Evolutionary conservation across 1,284 basidiomycete genomes (phyloP).

Genomic region (Apiotrichum porosum): DNA sequence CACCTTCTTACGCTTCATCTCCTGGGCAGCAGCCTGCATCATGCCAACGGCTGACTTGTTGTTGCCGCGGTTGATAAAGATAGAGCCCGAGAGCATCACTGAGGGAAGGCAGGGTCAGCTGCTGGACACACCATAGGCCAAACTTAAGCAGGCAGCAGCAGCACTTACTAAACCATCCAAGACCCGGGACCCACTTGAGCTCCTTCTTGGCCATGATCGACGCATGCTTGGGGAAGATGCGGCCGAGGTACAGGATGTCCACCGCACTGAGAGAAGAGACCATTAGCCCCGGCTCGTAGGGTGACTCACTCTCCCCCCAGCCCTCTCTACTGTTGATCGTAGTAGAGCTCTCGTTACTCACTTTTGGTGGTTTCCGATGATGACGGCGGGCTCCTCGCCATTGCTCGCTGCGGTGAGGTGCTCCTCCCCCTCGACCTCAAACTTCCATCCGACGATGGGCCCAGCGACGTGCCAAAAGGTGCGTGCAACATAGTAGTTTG

Average conservation of each 20-base stretch:
- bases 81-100: constrained; percentile 79
- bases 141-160: not conserved
- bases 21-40: constrained; percentile 72
- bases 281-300: not conserved
- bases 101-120: constrained; percentile 5
- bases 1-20: constrained; percentile 66
- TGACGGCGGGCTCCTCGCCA: constrained; percentile 57
- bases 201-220: constrained; percentile 94
- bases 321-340: not conserved
- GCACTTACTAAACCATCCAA: constrained; percentile 74
- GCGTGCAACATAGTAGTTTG: constrained; percentile 79
- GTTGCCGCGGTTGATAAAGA: constrained; percentile 90
- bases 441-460: constrained; percentile 64
- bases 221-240: constrained; percentile 77
- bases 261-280: constrained; percentile 63
- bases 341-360: constrained; percentile 26
- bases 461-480: constrained; percentile 73
- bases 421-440: constrained; percentile 82
- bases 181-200: constrained; percentile 72
- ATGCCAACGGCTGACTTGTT: constrained; percentile 68
- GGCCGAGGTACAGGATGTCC: constrained; percentile 78
- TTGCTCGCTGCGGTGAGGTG: constrained; percentile 57
- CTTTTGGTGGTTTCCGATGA: constrained; percentile 90
- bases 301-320: not conserved
- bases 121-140: too few relatives aligned